These are phyloP conservation scores for Cyclocybe cylindracea DNA, from an alignment of 768 basidiomycete genomes.

Conservation along the genomic window DNA sequence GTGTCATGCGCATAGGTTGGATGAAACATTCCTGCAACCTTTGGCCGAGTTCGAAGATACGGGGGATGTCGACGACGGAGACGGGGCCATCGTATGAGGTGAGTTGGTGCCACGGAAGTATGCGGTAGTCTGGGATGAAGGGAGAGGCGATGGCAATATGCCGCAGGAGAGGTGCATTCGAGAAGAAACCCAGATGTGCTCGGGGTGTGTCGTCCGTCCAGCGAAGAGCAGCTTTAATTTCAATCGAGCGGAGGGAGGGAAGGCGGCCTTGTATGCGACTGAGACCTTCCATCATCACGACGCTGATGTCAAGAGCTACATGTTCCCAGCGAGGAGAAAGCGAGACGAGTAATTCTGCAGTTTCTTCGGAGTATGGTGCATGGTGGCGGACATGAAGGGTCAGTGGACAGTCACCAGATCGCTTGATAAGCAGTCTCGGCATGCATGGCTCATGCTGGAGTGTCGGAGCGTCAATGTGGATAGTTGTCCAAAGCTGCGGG, in stretches of 20 bases:
- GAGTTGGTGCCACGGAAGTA: constrained; percentile 6
- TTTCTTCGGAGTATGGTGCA: neutral
- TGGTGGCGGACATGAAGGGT: constrained; percentile 1
- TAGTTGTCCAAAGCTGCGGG: constrained; percentile 7
- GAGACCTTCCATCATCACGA: neutral
- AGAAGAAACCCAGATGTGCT: neutral
- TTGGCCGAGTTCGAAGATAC: constrained; percentile 1
- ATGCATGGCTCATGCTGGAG: neutral
- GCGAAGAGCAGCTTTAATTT: neutral
- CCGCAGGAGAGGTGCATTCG: neutral
- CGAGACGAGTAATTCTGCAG: neutral
- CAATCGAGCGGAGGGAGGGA: neutral
- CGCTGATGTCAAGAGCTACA: neutral
- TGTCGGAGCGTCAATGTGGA: neutral
- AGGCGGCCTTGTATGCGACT: neutral
- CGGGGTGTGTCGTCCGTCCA: neutral
- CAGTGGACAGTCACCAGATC: constrained; percentile 5
- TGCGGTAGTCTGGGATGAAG: neutral
- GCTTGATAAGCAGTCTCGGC: constrained; percentile 1
- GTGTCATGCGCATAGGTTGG: neutral
- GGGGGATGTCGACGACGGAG: neutral
- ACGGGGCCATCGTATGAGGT: constrained; percentile 1
- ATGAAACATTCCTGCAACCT: constrained; percentile 5
- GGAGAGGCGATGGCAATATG: neutral
- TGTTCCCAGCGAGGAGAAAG: constrained; percentile 2